Conservation (phyloP, 208 protist species). For the Leishmania lainsoni region DNA sequence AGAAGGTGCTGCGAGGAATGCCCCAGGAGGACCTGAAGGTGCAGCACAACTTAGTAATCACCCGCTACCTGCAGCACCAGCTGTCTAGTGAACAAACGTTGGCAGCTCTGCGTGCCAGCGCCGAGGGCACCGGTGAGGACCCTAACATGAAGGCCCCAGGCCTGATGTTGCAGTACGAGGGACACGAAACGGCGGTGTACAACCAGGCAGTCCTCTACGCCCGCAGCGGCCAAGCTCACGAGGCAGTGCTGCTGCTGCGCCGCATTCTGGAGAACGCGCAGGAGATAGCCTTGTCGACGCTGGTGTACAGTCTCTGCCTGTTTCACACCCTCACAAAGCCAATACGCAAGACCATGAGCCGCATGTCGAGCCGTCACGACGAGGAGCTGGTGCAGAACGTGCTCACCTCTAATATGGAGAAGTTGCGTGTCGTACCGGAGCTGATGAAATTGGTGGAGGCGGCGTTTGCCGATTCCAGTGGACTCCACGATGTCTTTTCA, state of each 20-base stretch:
- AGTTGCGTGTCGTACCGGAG: slow-evolving; percentile 45
- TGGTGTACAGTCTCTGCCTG: slow-evolving; percentile 67
- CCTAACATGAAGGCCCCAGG: slow-evolving; percentile 32
- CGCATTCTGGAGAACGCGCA: slow-evolving; percentile 61
- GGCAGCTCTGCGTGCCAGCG: slow-evolving; percentile 29
- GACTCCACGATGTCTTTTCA: slow-evolving; percentile 73
- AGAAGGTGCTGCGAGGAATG: slow-evolving; percentile 60
- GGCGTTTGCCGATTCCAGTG: slow-evolving; percentile 78
- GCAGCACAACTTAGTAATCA: slow-evolving; percentile 80
- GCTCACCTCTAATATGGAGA: slow-evolving; percentile 48
- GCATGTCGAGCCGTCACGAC: slow-evolving; percentile 57
- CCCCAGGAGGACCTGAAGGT: slow-evolving; percentile 79
- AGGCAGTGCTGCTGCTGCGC: slow-evolving; percentile 72
- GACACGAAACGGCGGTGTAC: slow-evolving; percentile 79
- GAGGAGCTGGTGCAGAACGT: slow-evolving; percentile 80
- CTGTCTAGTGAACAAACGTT: slow-evolving; percentile 62
- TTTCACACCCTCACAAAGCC: slow-evolving; percentile 83
- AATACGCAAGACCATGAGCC: slow-evolving; percentile 40
- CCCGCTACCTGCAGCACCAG: slow-evolving; percentile 65
- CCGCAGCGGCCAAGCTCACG: slow-evolving; percentile 58
- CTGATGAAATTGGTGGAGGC: slow-evolving; percentile 54
- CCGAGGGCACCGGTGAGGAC: slow-evolving; percentile 29
- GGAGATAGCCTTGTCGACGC: slow-evolving; percentile 52
- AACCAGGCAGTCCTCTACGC: slow-evolving; percentile 79
- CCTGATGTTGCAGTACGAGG: slow-evolving; percentile 74